phyloP scores from a whole-genome alignment of 805 yeast species.

The Helenozyma rhizophorensis region DNA sequence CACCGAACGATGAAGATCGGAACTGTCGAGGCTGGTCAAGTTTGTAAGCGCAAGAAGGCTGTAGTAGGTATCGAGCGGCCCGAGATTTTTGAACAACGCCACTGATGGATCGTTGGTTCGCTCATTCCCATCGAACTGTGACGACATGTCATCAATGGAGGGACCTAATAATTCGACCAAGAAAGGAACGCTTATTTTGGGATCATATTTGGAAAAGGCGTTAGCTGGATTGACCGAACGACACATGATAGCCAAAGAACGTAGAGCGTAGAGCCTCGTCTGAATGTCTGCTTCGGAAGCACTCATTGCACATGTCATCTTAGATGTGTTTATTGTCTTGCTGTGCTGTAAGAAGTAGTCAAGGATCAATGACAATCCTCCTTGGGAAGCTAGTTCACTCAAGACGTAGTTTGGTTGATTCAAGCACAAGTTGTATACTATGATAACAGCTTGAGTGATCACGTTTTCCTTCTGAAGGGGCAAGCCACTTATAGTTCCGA shows the following conservation, averaged over 20 bases:
- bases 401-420: conserved; percentile 22
- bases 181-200: conserved; percentile 44
- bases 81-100: conserved; percentile 19
- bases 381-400: conserved; percentile 42
- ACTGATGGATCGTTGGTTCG: background rate
- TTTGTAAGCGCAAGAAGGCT: conserved; percentile 66
- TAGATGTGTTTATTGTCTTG: conserved; percentile 17
- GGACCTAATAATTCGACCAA: conserved; percentile 41
- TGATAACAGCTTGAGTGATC: conserved; percentile 14
- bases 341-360: conserved; percentile 33
- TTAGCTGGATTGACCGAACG: conserved; percentile 40
- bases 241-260: conserved; percentile 42
- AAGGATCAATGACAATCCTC: conserved; percentile 37
- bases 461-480: conserved; percentile 2
- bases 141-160: background rate
- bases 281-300: conserved; percentile 15
- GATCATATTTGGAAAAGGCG: conserved; percentile 37
- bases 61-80: conserved; percentile 46
- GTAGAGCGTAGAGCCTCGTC: conserved; percentile 29
- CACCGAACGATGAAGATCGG: conserved; percentile 34
- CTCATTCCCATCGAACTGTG: background rate
- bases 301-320: background rate
- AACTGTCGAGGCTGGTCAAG: conserved; percentile 44
- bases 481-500: conserved; percentile 9
- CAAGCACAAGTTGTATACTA: conserved; percentile 32